Evolutionary conservation across 768 basidiomycete species (phyloP).

Genomic region (Tylopilus cervinicoccineus): DNA sequence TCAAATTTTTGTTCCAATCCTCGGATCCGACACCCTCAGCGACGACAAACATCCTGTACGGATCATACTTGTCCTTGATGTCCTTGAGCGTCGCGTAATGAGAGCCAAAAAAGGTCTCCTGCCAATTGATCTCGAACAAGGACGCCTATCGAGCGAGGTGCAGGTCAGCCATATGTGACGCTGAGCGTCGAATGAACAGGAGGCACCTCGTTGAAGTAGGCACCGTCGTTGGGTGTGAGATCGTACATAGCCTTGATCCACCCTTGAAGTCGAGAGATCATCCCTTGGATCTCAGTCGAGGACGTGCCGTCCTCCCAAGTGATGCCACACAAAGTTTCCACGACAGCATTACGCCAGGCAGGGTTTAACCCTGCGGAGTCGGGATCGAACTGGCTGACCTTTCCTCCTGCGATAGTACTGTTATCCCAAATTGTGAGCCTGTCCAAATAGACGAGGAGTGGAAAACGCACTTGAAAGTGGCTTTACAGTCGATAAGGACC

Average conservation of each 20-base stretch:
- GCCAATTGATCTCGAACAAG: slow-evolving; percentile 37
- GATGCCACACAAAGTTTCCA: slow-evolving; percentile 24
- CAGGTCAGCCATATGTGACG: too few relatives aligned
- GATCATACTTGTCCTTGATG: slow-evolving; percentile 35
- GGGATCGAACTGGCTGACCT: slow-evolving; percentile 35
- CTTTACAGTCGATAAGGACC: slow-evolving; percentile 3
- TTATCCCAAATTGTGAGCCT: background rate
- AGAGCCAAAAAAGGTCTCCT: slow-evolving; percentile 43
- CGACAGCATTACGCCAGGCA: slow-evolving; percentile 41
- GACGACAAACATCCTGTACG: slow-evolving; percentile 7
- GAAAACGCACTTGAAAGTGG: slow-evolving; percentile 4
- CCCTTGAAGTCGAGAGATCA: slow-evolving; percentile 11
- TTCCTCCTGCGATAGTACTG: slow-evolving; percentile 43
- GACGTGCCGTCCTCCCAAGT: slow-evolving; percentile 23
- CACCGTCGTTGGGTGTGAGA: slow-evolving; percentile 31
- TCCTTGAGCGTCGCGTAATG: slow-evolving; percentile 38
- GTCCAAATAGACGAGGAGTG: too few relatives aligned
- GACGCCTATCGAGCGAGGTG: slow-evolving; percentile 32
- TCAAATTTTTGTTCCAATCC: slow-evolving; percentile 12
- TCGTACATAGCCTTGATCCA: slow-evolving; percentile 28
- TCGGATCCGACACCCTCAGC: slow-evolving; percentile 26
- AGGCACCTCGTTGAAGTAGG: slow-evolving; percentile 48
- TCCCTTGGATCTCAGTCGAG: slow-evolving; percentile 10
- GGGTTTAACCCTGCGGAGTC: slow-evolving; percentile 20
- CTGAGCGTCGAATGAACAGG: background rate